A percentile compares a stretch with the other conserved stretches of the same genome.
Conservation (phyloP, 2,329 filamentous ascomycete genomes). For the Diplodia sapinea region DNA sequence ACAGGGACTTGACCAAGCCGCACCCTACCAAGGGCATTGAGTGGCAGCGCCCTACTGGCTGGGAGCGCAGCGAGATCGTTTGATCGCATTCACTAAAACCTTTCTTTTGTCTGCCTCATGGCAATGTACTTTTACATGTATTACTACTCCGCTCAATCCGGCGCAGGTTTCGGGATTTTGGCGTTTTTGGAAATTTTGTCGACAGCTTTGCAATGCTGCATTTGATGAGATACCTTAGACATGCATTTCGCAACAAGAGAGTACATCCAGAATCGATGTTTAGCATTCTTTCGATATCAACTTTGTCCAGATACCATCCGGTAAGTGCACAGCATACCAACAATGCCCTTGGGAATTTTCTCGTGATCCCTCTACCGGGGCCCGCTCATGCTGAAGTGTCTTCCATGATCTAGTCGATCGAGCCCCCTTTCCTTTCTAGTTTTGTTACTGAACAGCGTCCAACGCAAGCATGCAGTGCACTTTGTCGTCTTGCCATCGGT, state of each 20-base stretch:
- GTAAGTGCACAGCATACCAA: no score
- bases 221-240: neutral
- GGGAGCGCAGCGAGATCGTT: slow-evolving; percentile 74
- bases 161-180: slow-evolving; percentile 4
- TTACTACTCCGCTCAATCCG: slow-evolving; percentile 9
- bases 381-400: no score
- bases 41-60: slow-evolving; percentile 72
- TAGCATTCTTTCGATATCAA: neutral
- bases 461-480: no score
- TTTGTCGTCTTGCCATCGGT: no score
- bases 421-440: no score
- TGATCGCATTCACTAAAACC: slow-evolving; percentile 55
- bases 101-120: neutral
- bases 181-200: neutral
- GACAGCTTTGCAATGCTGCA: neutral
- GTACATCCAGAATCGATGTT: neutral
- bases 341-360: no score
- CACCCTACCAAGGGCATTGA: slow-evolving; percentile 74
- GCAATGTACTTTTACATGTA: neutral
- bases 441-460: no score
- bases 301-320: no score
- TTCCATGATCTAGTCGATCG: no score
- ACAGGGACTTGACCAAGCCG: slow-evolving; percentile 69
- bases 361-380: no score
- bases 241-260: neutral